These are phyloP conservation scores for Artemisia annua DNA, from an alignment of 129 eudicot species.

Conservation along the genomic window DNA sequence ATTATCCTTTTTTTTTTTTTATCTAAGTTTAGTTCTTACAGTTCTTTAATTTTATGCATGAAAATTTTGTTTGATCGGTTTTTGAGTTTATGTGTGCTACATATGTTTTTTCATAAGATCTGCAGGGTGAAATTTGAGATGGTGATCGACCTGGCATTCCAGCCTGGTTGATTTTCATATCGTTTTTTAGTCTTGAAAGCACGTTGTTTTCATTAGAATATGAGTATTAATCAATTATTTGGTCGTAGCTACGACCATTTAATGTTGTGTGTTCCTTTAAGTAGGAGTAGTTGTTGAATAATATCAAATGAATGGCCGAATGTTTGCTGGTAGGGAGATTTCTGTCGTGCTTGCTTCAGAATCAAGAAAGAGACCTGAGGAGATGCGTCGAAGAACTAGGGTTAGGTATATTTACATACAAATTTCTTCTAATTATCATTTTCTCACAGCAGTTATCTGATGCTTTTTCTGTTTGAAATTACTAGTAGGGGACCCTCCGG, in stretches of 20 bases:
- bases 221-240: neutral
- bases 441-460: slow-evolving; percentile 11
- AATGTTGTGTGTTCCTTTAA: no score
- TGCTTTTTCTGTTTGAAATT: slow-evolving; percentile 5
- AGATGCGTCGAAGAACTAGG: slow-evolving; percentile 69
- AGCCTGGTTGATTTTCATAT: no score
- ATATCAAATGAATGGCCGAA: slow-evolving; percentile 61
- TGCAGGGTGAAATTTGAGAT: no score
- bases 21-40: no score
- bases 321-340: slow-evolving; percentile 78
- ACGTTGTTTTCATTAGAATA: neutral
- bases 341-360: slow-evolving; percentile 74
- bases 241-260: slow-evolving; percentile 7
- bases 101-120: no score
- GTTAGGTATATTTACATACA: slow-evolving; percentile 34
- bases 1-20: no score
- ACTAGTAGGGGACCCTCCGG: slow-evolving; percentile 53
- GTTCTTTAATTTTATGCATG: no score
- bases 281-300: slow-evolving; percentile 8
- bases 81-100: no score
- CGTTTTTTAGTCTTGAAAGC: slow-evolving; percentile 12
- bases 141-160: neutral
- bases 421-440: neutral
- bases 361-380: slow-evolving; percentile 70
- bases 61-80: no score